A percentile compares a stretch with the other conserved stretches of the same genome.
Evolutionary conservation across 306 rosid species (phyloP).

Genomic region (Sophora flavescens): DNA sequence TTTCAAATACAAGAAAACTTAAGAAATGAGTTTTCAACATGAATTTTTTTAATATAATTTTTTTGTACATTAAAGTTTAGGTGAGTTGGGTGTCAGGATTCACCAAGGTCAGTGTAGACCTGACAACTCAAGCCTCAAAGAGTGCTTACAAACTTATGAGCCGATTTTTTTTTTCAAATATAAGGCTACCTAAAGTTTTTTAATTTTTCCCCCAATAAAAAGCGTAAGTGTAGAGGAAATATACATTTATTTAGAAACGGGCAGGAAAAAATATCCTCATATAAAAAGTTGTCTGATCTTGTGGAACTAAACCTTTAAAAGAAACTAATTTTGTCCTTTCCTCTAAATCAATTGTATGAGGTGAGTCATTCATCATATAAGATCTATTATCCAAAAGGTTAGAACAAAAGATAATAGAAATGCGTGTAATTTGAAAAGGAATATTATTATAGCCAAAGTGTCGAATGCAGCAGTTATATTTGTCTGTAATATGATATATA

Average conservation of each 20-base stretch:
- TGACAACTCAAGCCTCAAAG: too few relatives aligned
- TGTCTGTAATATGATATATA: neutral
- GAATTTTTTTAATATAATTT: too few relatives aligned
- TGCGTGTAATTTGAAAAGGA: neutral
- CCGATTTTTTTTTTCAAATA: too few relatives aligned
- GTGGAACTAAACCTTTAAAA: neutral
- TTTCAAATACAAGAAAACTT: neutral
- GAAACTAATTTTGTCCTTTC: constrained; percentile 28
- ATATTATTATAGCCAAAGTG: constrained; percentile 28
- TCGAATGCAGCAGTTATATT: constrained; percentile 12
- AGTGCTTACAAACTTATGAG: too few relatives aligned
- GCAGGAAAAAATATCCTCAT: neutral
- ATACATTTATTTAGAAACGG: neutral
- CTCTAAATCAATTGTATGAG: constrained; percentile 36
- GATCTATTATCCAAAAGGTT: constrained; percentile 5
- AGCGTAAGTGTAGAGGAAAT: neutral
- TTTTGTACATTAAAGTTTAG: too few relatives aligned
- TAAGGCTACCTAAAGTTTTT: neutral
- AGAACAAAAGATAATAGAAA: constrained; percentile 15
- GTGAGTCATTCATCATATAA: constrained; percentile 2
- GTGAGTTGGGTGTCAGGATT: too few relatives aligned
- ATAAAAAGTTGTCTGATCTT: neutral
- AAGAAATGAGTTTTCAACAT: neutral
- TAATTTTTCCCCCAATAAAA: neutral
- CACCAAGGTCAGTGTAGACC: too few relatives aligned